Conservation (phyloP, 164 flowering plant genomes). For the Vitis vinifera region DNA sequence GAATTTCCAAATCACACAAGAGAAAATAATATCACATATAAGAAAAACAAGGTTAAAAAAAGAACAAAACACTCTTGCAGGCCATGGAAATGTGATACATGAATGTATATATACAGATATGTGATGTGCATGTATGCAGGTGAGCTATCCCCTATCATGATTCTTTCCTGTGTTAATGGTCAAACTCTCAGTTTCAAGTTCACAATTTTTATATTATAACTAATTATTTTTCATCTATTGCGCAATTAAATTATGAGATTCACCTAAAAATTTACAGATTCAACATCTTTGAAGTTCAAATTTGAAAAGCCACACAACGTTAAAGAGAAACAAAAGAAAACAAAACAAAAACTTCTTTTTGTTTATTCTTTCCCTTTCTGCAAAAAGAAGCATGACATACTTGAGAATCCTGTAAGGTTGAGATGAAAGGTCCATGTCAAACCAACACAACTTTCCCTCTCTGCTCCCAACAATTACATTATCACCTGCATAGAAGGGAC, state of each 20-base stretch:
- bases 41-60: neutral
- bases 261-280: neutral
- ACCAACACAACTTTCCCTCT: constrained; percentile 98
- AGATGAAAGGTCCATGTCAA: constrained; percentile 98
- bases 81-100: neutral
- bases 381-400: constrained; percentile 39
- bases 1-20: constrained; percentile 10
- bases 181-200: too few relatives aligned
- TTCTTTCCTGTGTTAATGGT: too few relatives aligned
- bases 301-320: neutral
- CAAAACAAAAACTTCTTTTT: too few relatives aligned
- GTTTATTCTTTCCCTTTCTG: neutral
- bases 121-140: too few relatives aligned
- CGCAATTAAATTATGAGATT: neutral
- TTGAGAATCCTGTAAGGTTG: constrained; percentile 70
- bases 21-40: constrained; percentile 4
- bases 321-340: too few relatives aligned
- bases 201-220: too few relatives aligned
- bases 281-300: neutral
- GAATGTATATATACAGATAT: neutral
- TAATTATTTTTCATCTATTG: neutral
- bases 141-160: too few relatives aligned
- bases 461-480: constrained; percentile 92
- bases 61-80: neutral
- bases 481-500: constrained; percentile 66